phyloP scores from a whole-genome alignment of 73 alveolate species.

The Paramecium primaurelia region DNA sequence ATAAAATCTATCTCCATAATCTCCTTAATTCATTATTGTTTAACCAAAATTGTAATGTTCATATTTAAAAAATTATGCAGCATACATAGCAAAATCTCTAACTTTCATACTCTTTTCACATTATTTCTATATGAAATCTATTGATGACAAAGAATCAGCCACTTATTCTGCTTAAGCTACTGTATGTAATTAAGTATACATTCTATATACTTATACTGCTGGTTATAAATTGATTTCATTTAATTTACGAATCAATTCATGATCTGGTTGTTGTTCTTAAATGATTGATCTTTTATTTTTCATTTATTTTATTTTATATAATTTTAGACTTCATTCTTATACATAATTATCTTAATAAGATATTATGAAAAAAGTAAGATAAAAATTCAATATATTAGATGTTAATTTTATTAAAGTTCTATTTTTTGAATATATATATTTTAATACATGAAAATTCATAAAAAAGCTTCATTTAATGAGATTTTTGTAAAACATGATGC shows the following conservation, averaged over 20 bases:
- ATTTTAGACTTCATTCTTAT: background rate
- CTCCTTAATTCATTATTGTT: constrained; percentile 8
- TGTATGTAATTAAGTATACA: background rate
- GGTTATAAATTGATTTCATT: background rate
- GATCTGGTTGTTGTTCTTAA: constrained; percentile 33
- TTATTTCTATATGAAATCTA: background rate
- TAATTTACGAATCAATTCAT: background rate
- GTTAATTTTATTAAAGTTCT: background rate
- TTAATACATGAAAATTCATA: background rate
- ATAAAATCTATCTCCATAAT: constrained; percentile 39
- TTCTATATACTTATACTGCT: background rate
- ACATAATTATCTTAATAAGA: too few species aligned
- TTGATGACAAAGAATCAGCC: background rate
- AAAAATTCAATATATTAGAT: background rate
- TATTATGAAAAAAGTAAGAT: too few species aligned
- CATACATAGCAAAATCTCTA: background rate
- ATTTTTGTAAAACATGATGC: constrained; percentile 33
- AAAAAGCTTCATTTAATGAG: constrained; percentile 25
- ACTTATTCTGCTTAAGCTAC: background rate
- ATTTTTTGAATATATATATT: background rate
- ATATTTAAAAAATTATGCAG: constrained; percentile 5
- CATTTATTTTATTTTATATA: background rate
- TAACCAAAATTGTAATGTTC: background rate
- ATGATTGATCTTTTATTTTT: constrained; percentile 24
- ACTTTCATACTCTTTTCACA: constrained; percentile 16